Conservation (phyloP, 805 yeast species). For the Kluyveromyces lactis region DNA sequence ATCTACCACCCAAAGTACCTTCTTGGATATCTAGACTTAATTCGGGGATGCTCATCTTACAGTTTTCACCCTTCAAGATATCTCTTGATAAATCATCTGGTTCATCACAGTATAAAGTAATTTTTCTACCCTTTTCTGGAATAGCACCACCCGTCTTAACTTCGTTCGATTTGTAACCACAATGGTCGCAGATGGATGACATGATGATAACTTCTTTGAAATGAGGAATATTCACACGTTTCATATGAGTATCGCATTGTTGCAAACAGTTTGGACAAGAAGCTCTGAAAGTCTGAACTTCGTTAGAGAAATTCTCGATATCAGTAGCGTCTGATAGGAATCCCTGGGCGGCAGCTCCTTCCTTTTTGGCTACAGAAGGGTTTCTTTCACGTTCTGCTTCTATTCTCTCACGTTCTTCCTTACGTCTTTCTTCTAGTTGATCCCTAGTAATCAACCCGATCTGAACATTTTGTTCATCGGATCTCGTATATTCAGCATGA, state of each 20-base stretch:
- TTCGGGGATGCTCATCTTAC: slow-evolving; percentile 81
- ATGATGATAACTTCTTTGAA: slow-evolving; percentile 94
- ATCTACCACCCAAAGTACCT: slow-evolving; percentile 96
- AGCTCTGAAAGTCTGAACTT: slow-evolving; percentile 88
- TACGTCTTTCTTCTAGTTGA: slow-evolving; percentile 37
- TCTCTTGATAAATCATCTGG: slow-evolving; percentile 86
- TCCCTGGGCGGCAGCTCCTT: slow-evolving; percentile 9
- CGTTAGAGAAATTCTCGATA: slow-evolving; percentile 78
- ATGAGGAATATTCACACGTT: slow-evolving; percentile 92
- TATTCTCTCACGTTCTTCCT: slow-evolving; percentile 26
- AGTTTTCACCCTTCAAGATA: slow-evolving; percentile 88
- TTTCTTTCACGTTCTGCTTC: slow-evolving; percentile 32
- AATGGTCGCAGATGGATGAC: slow-evolving; percentile 86
- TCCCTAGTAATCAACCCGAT: slow-evolving; percentile 69
- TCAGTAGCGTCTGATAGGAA: slow-evolving; percentile 65
- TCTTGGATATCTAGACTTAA: slow-evolving; percentile 83
- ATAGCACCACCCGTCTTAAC: slow-evolving; percentile 98
- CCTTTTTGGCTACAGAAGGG: slow-evolving; percentile 17
- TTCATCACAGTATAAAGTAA: slow-evolving; percentile 70
- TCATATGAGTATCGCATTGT: slow-evolving; percentile 90
- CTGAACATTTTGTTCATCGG: slow-evolving; percentile 79
- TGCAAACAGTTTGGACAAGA: slow-evolving; percentile 81
- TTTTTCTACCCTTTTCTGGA: slow-evolving; percentile 73
- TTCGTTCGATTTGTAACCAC: slow-evolving; percentile 95
- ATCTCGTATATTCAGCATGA: slow-evolving; percentile 68